Conservation (phyloP, 2,329 filamentous ascomycete species). For the Botryotinia convoluta region DNA sequence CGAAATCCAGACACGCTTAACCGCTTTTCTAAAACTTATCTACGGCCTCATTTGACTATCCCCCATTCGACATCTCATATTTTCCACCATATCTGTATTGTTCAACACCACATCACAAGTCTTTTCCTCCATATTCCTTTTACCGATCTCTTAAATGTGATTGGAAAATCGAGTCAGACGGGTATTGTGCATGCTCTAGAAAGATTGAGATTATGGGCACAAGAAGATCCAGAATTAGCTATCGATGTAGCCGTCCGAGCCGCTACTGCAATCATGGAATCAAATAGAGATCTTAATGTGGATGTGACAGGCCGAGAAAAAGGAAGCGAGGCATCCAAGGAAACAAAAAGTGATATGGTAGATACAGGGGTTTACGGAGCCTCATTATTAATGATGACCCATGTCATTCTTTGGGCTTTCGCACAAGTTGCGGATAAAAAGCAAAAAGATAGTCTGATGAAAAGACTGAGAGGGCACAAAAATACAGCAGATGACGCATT, state of each 20-base stretch:
- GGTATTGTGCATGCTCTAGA: slow-evolving; percentile 25
- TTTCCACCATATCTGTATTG: slow-evolving; percentile 6
- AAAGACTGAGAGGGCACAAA: not conserved
- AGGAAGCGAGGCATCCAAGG: not conserved
- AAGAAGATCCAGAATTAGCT: slow-evolving; percentile 19
- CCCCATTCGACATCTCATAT: slow-evolving; percentile 19
- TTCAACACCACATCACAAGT: slow-evolving; percentile 4
- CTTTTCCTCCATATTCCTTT: slow-evolving; percentile 8
- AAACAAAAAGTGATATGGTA: slow-evolving; percentile 5
- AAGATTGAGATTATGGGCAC: slow-evolving; percentile 26
- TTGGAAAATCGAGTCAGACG: slow-evolving; percentile 20
- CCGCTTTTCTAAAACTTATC: slow-evolving; percentile 25
- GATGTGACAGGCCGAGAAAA: not conserved
- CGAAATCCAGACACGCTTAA: not conserved
- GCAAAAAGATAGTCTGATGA: slow-evolving; percentile 14
- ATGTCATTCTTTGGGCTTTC: slow-evolving; percentile 31
- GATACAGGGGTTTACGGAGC: slow-evolving; percentile 29
- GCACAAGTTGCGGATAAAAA: slow-evolving; percentile 21
- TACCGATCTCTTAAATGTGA: not conserved
- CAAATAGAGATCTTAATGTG: not conserved
- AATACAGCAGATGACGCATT: not conserved
- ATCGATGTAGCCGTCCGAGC: slow-evolving; percentile 26
- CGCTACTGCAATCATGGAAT: slow-evolving; percentile 24
- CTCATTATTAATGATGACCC: slow-evolving; percentile 29
- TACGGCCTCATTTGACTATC: not conserved